Base-by-base conservation (phyloP, 352 stramenopile genomes). In the Globisporangium radiosum region DNA sequence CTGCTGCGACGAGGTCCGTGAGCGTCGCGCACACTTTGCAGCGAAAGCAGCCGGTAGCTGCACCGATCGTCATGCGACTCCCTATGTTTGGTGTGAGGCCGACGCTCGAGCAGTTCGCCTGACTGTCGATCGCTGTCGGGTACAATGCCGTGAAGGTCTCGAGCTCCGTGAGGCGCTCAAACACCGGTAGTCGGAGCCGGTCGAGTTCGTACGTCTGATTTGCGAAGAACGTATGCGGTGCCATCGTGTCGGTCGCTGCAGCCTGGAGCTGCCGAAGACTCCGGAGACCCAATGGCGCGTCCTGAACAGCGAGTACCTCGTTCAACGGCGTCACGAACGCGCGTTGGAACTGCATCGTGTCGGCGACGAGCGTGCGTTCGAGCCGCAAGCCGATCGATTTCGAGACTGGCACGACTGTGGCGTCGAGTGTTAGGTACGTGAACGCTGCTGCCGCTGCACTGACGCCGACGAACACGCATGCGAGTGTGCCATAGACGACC, bases 1-100 rank as follows among this genome's bases (percentile, higher is more conserved):
- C 65, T 7, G 66, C 63, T 7, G 43, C 53, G 7, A 87, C 54
- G 8, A 82, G 65, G 5, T 72, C 55, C 5, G 44, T 47, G 1
- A 90, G 63, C 15, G 50, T 51, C 6, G 70, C 61, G 60, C 81
- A 92, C 3, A 67, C 69, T 54, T 87, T 83, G 53, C 81, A 92
- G 19, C 66, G 71, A 54, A 88, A 90, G 44, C 79, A 92, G 11
- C 81, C 80, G 2, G 75, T 87, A 14, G 57, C 19, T 0, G 66
- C 75, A 0, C 75, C 81, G 44, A 83, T 62, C 7, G 62, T 81
- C 81, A 90, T 92, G 42, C 79, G 75, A 38, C 68, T 70, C 1
- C 58, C 54, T 13, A 71, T 47, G 40, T 66, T 91, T 3, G 69
- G 69, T 2, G 67, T 76, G 57, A 87, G 88, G 10, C 72, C 75